phyloP scores from a whole-genome alignment of 192 early-diverging fungal species.

The Pilaira anomala region DNA sequence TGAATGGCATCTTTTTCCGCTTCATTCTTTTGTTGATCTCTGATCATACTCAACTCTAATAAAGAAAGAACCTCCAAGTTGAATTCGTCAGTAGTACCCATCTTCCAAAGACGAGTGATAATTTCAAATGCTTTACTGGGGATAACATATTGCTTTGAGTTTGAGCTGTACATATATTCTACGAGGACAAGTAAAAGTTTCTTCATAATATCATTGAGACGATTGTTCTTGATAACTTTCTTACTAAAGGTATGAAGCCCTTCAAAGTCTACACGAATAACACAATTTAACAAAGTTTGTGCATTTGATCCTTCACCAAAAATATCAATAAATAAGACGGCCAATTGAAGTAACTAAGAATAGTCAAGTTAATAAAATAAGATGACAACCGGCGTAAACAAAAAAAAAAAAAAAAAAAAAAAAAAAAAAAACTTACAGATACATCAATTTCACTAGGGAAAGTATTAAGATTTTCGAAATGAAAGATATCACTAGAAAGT shows the following conservation, averaged over 20 bases:
- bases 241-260: not conserved
- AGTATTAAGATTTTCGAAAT: not conserved
- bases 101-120: constrained; percentile 19
- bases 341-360: not conserved
- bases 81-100: not conserved
- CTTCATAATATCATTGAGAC: not conserved
- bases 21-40: not conserved
- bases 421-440: not conserved
- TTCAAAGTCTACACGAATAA: constrained; percentile 16
- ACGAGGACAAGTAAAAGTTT: constrained; percentile 2
- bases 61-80: constrained; percentile 18
- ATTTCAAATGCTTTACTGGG: constrained; percentile 19
- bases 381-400: no score
- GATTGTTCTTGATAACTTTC: not conserved
- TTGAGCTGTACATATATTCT: not conserved
- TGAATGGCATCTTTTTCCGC: constrained; percentile 1
- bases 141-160: not conserved
- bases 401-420: not conserved
- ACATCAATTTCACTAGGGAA: constrained; percentile 10
- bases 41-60: constrained; percentile 20
- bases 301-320: constrained; percentile 17
- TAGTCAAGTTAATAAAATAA: not conserved
- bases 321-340: constrained; percentile 16
- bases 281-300: not conserved
- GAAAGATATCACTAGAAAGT: not conserved